Base-by-base conservation (phyloP, 2,329 filamentous ascomycete species). In the Fusarium nygamai region DNA sequence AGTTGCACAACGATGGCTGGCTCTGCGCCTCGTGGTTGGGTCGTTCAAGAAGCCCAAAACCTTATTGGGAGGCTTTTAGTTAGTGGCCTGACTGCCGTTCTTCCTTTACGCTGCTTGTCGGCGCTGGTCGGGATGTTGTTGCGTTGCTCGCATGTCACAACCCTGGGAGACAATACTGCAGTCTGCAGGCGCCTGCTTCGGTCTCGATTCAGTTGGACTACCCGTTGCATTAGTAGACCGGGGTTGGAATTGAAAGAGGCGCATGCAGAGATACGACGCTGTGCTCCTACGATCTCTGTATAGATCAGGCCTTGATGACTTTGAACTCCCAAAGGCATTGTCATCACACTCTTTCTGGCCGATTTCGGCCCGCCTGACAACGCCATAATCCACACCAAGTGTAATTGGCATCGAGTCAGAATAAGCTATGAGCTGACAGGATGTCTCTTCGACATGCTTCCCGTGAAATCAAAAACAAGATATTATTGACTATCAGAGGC, bases 121-220 rank as follows among this genome's bases (percentile, higher is more conserved):
- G 60, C 38, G n/a, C 54, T 72, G 33, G 36, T 66, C 53, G 41
- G 50, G 39, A 47, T 57, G 41, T 43, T 34, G 48, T 36, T 61
- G 39, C 46, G 53, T 36, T 68, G 36, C 46, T 60, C 39, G 51
- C 46, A 53, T 69, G 57, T 60, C 47, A 58, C 60, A 38, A 64
- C 60, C 53, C 68, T 27, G 48, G 34, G 47, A 54, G 71, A 63
- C 63, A 66, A 63, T 54, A 58, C 29, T 64, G 67, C 67, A 72
- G 71, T 54, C 48, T 63, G 69, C 71, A 72, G 72, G 53, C 58
- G 67, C 63, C 67, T 48, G 58, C 34, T 64, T 50, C 46, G 54
- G 61, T 72, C 73, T 78, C 75, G 72, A 74, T 74, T 63, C 71
- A 70, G 65, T 68, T 78, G 50, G 66, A 73, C 63, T 61, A 58